phyloP scores from a whole-genome alignment of 805 yeast species.

The Danielozyma ontarioensis region DNA sequence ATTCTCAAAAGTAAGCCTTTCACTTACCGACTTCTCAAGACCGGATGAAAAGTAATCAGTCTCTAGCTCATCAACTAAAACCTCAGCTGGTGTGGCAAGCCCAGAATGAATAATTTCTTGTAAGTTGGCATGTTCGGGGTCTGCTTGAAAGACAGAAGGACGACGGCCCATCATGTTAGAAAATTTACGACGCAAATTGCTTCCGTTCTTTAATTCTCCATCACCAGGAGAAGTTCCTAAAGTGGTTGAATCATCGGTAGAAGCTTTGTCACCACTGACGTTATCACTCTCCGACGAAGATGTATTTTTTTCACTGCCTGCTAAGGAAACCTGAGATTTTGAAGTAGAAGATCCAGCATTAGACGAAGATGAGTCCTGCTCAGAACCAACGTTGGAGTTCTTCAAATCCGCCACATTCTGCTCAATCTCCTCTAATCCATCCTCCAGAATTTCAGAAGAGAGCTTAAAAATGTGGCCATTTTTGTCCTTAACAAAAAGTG shows the following conservation, averaged over 20 bases:
- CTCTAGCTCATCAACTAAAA: slow-evolving; percentile 27
- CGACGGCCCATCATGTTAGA: slow-evolving; percentile 39
- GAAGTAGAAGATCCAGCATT: background rate
- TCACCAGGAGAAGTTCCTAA: background rate
- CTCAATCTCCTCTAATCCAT: slow-evolving; percentile 1
- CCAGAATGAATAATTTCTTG: slow-evolving; percentile 38
- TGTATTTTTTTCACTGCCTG: slow-evolving; percentile 11
- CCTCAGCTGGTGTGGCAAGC: slow-evolving; percentile 36
- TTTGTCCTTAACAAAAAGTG: slow-evolving; percentile 45
- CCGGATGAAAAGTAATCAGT: slow-evolving; percentile 22
- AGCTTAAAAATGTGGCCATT: slow-evolving; percentile 37
- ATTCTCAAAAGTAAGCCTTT: background rate
- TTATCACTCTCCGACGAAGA: slow-evolving; percentile 8
- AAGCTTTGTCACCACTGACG: slow-evolving; percentile 5
- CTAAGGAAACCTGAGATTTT: background rate
- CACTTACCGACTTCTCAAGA: slow-evolving; percentile 2
- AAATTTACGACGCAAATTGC: slow-evolving; percentile 29
- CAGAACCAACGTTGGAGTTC: slow-evolving; percentile 1
- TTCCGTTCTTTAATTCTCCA: slow-evolving; percentile 14
- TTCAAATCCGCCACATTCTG: slow-evolving; percentile 9
- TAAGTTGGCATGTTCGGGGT: slow-evolving; percentile 27
- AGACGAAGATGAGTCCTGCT: background rate
- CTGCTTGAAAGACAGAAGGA: slow-evolving; percentile 35
- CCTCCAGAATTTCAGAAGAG: slow-evolving; percentile 35
- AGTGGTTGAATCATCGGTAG: slow-evolving; percentile 1